phyloP scores from a whole-genome alignment of 805 yeast genomes.

The Monosporozyma aquatica region DNA sequence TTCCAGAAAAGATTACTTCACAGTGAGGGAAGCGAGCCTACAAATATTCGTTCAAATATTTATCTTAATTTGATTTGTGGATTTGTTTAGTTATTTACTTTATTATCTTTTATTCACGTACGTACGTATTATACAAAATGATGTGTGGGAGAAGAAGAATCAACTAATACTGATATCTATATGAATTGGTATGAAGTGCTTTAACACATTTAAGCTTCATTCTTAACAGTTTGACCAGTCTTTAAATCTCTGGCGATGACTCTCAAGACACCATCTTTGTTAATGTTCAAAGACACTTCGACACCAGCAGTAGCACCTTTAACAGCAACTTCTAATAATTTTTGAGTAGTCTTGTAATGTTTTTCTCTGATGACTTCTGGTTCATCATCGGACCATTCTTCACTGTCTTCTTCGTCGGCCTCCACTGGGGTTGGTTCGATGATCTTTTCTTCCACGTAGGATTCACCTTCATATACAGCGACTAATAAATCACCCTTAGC shows the following conservation, averaged over 20 bases:
- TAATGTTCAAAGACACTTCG: slow-evolving; percentile 49
- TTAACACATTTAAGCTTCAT: slow-evolving; percentile 33
- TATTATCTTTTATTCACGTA: neutral
- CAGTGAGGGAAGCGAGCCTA: too few species aligned
- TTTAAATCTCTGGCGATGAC: slow-evolving; percentile 56
- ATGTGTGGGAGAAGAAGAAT: neutral
- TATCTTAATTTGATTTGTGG: too few species aligned
- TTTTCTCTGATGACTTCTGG: slow-evolving; percentile 79
- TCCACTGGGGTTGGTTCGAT: slow-evolving; percentile 54
- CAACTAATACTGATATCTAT: too few species aligned
- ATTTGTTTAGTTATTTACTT: too few species aligned
- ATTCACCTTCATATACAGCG: slow-evolving; percentile 76
- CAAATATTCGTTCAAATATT: too few species aligned
- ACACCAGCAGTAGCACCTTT: slow-evolving; percentile 60
- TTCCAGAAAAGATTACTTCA: too few species aligned
- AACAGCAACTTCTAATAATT: slow-evolving; percentile 70
- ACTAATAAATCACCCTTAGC: slow-evolving; percentile 53
- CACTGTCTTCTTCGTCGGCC: slow-evolving; percentile 42
- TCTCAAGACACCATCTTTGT: slow-evolving; percentile 51
- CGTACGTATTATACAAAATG: neutral
- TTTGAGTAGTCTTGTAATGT: slow-evolving; percentile 60
- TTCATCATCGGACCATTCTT: slow-evolving; percentile 59
- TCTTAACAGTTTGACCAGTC: slow-evolving; percentile 48
- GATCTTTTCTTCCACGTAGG: slow-evolving; percentile 73
- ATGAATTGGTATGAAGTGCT: too few species aligned